Evolutionary conservation across 2,329 filamentous ascomycete species (phyloP).

Genomic region (Apiospora arundinis): DNA sequence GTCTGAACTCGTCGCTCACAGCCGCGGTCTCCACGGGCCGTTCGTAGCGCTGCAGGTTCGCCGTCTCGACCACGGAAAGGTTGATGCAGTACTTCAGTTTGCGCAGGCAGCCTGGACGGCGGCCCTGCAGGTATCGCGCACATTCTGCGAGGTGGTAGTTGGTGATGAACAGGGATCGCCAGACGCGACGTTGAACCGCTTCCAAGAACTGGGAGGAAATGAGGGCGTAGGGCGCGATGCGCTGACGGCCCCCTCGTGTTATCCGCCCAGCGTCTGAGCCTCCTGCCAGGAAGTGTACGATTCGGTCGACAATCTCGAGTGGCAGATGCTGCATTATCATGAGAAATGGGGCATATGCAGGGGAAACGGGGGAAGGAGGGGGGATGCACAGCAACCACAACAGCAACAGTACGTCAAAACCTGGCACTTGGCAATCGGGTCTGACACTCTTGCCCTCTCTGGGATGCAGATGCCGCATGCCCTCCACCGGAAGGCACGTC

Average conservation of each 20-base stretch:
- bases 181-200: conserved; percentile 12
- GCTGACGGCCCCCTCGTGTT: background rate
- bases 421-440: too few species aligned
- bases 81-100: background rate
- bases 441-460: too few species aligned
- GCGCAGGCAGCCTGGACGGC: background rate
- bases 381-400: too few species aligned
- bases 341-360: background rate
- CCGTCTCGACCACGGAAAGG: background rate
- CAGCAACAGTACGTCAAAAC: too few species aligned
- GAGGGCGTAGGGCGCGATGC: conserved; percentile 7
- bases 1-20: background rate
- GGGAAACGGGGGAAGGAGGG: too few species aligned
- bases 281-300: conserved; percentile 15
- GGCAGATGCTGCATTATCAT: conserved; percentile 3
- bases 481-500: background rate
- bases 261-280: background rate
- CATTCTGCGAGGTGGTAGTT: background rate
- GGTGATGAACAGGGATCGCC: background rate
- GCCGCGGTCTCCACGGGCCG: conserved; percentile 14
- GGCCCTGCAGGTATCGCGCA: background rate
- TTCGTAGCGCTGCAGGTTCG: background rate
- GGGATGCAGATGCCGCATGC: too few species aligned
- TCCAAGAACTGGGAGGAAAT: conserved; percentile 5
- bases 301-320: conserved; percentile 17